Evolutionary conservation across 2,329 filamentous ascomycete genomes (phyloP), one percentile per base, ranked within the genome.

Genomic region (Xylaria sp.): DNA sequence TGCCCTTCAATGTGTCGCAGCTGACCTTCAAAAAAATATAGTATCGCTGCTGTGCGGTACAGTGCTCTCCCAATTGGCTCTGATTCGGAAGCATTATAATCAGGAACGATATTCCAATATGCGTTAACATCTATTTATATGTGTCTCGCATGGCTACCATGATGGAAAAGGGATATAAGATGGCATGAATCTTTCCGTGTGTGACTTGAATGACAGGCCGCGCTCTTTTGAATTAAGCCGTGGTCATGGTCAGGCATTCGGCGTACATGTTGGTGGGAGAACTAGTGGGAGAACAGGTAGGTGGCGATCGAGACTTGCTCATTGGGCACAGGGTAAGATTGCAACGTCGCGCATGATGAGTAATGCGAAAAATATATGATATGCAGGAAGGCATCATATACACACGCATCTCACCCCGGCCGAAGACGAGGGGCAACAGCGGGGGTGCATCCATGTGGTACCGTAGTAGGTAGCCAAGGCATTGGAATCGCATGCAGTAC

Each of bases 371-470:
- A 7, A 17, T 17, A 47, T 3, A 11, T 11, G 17, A n/a, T 3
- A 6, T n/a, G 19, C 28, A 35, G 21, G 14, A 21, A 33, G 28
- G 17, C 33, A 38, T 51, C 15, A n/a, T 51, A 51, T 14, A 17
- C 33, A 38, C 37, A 31, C 4, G 4, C 19, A 12, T 1, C 21
- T 37, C 12, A 37, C 33, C 61, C 40, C 8, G 15, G 38, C 19
- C 33, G 46, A 31, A n/a, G n/a, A 28, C 43, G 60, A 54, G 55
- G 50, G 60, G 60, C 50, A 60, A 63, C 60, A 50, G 61, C 61
- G 61, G 61, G n/a, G 61, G 61, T 63, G 51, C 61, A 49, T 60
- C 52, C 19, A 19, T 38, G 50, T 33, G 37, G 43, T n/a, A 6
- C 5, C n/a, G 15, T 2, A 25, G 21, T 15, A 46, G 17, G 17